These are phyloP conservation scores for Nakazawaea ambrosiae DNA, from an alignment of 805 yeast species.

Conservation along the genomic window DNA sequence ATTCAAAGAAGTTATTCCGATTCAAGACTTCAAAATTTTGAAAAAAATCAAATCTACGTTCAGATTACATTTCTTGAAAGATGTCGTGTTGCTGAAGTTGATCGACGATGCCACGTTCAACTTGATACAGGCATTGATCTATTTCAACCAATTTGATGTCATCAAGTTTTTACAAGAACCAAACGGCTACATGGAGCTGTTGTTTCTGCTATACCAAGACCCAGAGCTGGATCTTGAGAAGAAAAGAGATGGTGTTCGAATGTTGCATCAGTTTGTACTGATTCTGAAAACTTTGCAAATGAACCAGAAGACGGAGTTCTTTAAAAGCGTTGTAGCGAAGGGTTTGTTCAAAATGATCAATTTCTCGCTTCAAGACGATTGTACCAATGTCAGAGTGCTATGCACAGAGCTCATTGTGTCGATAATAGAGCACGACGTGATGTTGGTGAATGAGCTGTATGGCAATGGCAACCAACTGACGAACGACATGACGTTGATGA, in stretches of 20 bases:
- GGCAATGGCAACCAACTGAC: conserved; percentile 17
- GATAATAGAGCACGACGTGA: conserved; percentile 78
- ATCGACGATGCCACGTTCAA: conserved; percentile 76
- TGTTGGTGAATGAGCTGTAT: conserved; percentile 36
- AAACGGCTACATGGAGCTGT: conserved; percentile 41
- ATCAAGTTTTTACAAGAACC: conserved; percentile 50
- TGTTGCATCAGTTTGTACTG: conserved; percentile 73
- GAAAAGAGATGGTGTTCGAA: conserved; percentile 64
- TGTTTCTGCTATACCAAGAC: conserved; percentile 51
- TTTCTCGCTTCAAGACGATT: conserved; percentile 57
- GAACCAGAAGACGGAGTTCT: conserved; percentile 58
- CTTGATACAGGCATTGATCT: conserved; percentile 60
- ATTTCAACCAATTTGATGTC: conserved; percentile 60
- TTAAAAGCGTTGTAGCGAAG: conserved; percentile 49
- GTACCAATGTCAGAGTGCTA: conserved; percentile 45
- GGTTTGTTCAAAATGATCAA: conserved; percentile 68
- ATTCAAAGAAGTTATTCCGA: conserved; percentile 68
- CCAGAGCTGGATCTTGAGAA: conserved; percentile 17
- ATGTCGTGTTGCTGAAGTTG: conserved; percentile 75
- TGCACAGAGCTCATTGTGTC: conserved; percentile 79
- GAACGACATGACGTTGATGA: conserved; percentile 53
- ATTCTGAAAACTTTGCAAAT: conserved; percentile 64
- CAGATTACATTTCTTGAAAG: conserved; percentile 73
- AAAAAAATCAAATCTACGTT: conserved; percentile 66
- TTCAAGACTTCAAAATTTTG: conserved; percentile 41